Evolutionary conservation across 306 rosid genomes (phyloP), one percentile per base, ranked within the genome.

Genomic region (Medicago lupulina): DNA sequence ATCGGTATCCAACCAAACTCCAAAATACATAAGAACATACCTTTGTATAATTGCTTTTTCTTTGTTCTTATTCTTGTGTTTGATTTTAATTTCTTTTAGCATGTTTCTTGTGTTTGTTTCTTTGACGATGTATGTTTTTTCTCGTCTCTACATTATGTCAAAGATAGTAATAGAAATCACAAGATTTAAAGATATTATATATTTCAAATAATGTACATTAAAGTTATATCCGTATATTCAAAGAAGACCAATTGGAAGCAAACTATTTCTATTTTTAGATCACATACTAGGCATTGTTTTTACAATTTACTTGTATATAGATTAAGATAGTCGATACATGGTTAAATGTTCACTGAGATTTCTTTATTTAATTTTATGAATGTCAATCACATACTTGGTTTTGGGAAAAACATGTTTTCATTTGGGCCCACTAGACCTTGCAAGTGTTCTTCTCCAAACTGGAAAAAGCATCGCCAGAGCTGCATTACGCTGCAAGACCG

Each of bases 321-420:
- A 3, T 13, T 55, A 19, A 57, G n/a, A 57, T 57, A 10, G 25
- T 54, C 28, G 28, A 23, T 23, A 23, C 28, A 23, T 23, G 28
- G 1, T 23, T 23, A 23, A 23, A 23, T 23, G 28, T 23, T 23
- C 28, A 23, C 28, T 23, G 28, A 23, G 28, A 7, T 14, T n/a
- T 66, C 18, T 23, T 23, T 14, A 9, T 54, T 54, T 8, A 23
- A 54, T 18, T 17, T 25, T 59, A 5, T 59, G 13, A 55, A 55
- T 38, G 19, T 71, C 53, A 71, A 39, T 72, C 15, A 21, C 85
- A 95, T 95, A 95, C 82, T 62, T 88, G 82, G 89, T 90, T 31
- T 78, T 95, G 82, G 98, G 97, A 8, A 95, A 90, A 84, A 97
- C 98, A 23, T 95, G 98, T 75, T 87, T 87, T 82, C 97, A 90